Evolutionary conservation across 768 basidiomycete species (phyloP).

Genomic region (Tricholoma terreum): DNA sequence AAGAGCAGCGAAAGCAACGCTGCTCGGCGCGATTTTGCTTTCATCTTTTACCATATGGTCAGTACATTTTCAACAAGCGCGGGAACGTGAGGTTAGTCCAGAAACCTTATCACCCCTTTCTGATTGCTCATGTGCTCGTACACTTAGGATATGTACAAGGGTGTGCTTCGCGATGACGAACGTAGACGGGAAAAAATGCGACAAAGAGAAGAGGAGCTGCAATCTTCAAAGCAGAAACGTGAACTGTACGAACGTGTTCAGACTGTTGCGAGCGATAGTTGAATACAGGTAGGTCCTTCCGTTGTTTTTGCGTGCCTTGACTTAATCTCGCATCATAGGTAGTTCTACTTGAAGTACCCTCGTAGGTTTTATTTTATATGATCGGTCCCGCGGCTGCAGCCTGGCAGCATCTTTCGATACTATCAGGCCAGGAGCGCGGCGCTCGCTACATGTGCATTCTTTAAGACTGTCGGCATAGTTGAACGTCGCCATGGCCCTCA

Average conservation of each 20-base stretch:
- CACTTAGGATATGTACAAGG: constrained; percentile 82
- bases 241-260: constrained; percentile 61
- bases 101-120: neutral
- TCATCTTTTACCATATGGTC: constrained; percentile 79
- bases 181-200: constrained; percentile 69
- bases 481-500: too few species aligned
- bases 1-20: constrained; percentile 69
- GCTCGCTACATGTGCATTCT: too few species aligned
- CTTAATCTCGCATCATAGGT: neutral
- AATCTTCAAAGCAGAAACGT: constrained; percentile 60
- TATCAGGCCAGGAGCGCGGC: too few species aligned
- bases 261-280: constrained; percentile 21
- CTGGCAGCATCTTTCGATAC: neutral
- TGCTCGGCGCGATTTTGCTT: constrained; percentile 60
- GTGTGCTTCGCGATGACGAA: constrained; percentile 86
- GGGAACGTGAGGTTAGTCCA: constrained; percentile 70
- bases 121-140: neutral
- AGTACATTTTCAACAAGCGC: constrained; percentile 82
- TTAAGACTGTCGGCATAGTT: too few species aligned
- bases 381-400: neutral
- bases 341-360: neutral
- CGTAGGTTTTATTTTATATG: neutral
- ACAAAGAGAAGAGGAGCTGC: constrained; percentile 59
- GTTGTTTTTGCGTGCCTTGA: neutral
- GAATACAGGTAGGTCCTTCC: neutral